Evolutionary conservation across 352 stramenopile species (phyloP).

Genomic region (Globisporangium orthogonon): DNA sequence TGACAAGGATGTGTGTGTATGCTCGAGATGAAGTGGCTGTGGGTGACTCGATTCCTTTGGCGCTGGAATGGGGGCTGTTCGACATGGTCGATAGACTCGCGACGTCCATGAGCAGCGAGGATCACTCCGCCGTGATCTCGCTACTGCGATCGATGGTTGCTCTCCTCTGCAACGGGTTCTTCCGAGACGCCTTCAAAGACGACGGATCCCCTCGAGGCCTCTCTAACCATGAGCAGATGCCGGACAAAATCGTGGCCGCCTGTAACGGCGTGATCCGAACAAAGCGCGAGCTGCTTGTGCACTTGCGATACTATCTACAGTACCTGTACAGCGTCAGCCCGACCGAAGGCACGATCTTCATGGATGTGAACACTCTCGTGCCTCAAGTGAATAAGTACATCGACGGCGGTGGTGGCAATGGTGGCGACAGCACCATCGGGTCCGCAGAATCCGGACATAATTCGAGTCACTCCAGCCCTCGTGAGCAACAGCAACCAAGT

Average conservation of each 20-base stretch:
- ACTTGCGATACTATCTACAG: slow-evolving; percentile 68
- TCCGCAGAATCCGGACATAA: no score
- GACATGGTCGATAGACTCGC: slow-evolving; percentile 57
- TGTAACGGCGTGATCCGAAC: slow-evolving; percentile 44
- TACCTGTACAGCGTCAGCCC: slow-evolving; percentile 69
- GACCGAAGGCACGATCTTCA: slow-evolving; percentile 57
- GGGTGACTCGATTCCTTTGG: slow-evolving; percentile 51
- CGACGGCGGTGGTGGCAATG: slow-evolving; percentile 9
- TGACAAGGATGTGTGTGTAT: slow-evolving; percentile 2
- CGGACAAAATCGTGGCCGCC: slow-evolving; percentile 28
- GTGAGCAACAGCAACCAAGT: background rate
- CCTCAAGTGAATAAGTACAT: slow-evolving; percentile 36
- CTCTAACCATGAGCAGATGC: slow-evolving; percentile 15
- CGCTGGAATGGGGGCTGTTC: slow-evolving; percentile 68
- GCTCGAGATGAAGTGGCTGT: slow-evolving; percentile 29
- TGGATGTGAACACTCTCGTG: slow-evolving; percentile 41
- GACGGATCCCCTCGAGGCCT: slow-evolving; percentile 5
- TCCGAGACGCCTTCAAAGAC: slow-evolving; percentile 31
- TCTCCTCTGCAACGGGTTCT: slow-evolving; percentile 50
- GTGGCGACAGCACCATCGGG: slow-evolving; percentile 1
- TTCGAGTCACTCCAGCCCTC: slow-evolving; percentile 5
- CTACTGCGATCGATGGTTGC: slow-evolving; percentile 51
- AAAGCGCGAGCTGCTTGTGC: slow-evolving; percentile 42
- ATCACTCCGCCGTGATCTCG: slow-evolving; percentile 53
- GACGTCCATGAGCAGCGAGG: slow-evolving; percentile 81